phyloP scores from a whole-genome alignment of 768 basidiomycete genomes.

The Lyophyllum decastes region DNA sequence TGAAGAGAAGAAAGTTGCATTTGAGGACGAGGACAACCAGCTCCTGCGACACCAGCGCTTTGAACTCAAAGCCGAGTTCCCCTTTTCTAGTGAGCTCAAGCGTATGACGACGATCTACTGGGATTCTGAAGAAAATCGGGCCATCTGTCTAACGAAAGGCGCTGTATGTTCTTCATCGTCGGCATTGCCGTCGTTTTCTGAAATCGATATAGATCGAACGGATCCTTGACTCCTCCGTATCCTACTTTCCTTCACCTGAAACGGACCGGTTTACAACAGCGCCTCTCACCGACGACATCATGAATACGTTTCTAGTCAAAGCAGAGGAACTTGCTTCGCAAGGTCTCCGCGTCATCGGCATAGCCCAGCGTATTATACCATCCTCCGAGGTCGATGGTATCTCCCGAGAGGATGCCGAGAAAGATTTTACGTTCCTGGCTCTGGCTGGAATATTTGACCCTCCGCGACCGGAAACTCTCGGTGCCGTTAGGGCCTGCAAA shows the following conservation, averaged over 20 bases:
- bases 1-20: conserved; percentile 23
- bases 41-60: conserved; percentile 24
- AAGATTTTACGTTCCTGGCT: conserved; percentile 49
- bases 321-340: conserved; percentile 41
- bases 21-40: conserved; percentile 19
- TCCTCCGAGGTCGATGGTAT: conserved; percentile 23
- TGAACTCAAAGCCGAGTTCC: conserved; percentile 36
- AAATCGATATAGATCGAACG: conserved; percentile 36
- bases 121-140: conserved; percentile 20
- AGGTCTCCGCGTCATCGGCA: conserved; percentile 41
- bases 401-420: conserved; percentile 45
- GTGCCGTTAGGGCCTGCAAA: conserved; percentile 45
- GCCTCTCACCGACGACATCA: conserved; percentile 29
- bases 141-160: conserved; percentile 34
- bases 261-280: conserved; percentile 19
- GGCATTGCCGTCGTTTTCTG: neutral
- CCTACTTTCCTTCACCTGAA: conserved; percentile 31
- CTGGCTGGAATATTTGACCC: conserved; percentile 60
- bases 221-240: conserved; percentile 48
- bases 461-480: conserved; percentile 52
- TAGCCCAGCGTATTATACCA: conserved; percentile 28
- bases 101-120: conserved; percentile 45
- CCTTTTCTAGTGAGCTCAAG: conserved; percentile 55
- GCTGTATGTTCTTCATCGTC: conserved; percentile 26
- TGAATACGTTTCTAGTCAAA: conserved; percentile 28